Evolutionary conservation across 2,329 filamentous ascomycete species (phyloP).

Genomic region (Nemania bipapillata): DNA sequence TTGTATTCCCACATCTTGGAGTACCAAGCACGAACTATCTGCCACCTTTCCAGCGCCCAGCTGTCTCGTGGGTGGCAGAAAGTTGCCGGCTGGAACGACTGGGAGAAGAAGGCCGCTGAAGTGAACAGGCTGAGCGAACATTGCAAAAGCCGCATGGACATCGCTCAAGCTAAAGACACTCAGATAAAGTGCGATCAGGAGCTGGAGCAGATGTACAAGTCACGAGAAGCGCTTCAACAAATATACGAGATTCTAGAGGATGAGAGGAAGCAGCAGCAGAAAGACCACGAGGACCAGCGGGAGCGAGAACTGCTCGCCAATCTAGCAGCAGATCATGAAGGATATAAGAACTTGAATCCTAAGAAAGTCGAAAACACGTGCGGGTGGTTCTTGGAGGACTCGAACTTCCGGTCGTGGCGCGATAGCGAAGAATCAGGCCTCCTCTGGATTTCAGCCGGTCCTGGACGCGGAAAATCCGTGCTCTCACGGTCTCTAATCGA

Average conservation of each 20-base stretch:
- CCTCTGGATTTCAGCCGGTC: conserved; percentile 25
- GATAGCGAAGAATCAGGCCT: conserved; percentile 6
- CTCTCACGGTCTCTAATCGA: conserved; percentile 19
- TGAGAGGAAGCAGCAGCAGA: not conserved
- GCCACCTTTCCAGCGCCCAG: conserved; percentile 22
- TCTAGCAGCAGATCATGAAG: conserved; percentile 12
- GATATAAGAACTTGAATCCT: conserved; percentile 18
- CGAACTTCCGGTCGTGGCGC: not conserved
- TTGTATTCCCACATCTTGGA: conserved; percentile 22
- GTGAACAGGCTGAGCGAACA: not conserved
- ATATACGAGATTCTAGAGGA: conserved; percentile 5
- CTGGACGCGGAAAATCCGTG: conserved; percentile 29
- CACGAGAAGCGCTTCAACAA: conserved; percentile 4
- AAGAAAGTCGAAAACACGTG: conserved; percentile 14
- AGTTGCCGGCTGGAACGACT: conserved; percentile 13
- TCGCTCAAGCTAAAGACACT: not conserved
- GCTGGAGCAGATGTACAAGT: conserved; percentile 11
- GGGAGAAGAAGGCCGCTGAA: not conserved
- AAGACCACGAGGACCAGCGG: not conserved
- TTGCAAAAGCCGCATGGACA: not conserved
- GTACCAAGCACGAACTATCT: conserved; percentile 23
- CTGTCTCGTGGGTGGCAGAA: conserved; percentile 22
- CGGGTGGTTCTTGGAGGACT: conserved; percentile 17
- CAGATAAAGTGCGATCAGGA: not conserved
- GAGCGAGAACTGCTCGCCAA: conserved; percentile 8